phyloP scores from a whole-genome alignment of 352 stramenopile genomes.

The Globisporangium spiculum region DNA sequence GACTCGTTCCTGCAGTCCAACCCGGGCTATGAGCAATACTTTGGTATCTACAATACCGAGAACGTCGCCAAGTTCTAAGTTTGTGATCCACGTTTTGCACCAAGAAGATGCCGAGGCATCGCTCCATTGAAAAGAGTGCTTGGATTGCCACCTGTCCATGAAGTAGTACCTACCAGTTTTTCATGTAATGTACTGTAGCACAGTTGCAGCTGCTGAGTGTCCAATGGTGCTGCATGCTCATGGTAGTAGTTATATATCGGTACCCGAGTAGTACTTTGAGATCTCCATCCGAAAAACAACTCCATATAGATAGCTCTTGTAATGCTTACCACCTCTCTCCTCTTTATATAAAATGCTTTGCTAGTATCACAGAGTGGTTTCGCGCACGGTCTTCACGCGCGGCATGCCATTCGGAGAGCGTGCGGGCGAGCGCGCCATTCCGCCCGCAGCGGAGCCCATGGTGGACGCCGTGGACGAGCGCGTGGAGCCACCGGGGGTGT shows the following conservation, averaged over 20 bases:
- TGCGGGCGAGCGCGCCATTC: not conserved
- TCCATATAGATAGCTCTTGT: too few species aligned
- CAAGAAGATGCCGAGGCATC: not conserved
- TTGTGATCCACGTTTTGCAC: not conserved
- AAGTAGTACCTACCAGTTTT: not conserved
- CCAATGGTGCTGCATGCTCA: too few species aligned
- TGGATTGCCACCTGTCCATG: not conserved
- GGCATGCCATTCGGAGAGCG: not conserved
- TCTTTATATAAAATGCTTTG: not conserved
- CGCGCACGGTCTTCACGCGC: conserved; percentile 12
- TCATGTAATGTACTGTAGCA: not conserved
- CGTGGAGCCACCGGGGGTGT: conserved; percentile 7
- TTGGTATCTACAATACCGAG: conserved; percentile 15
- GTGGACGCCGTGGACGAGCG: conserved; percentile 1
- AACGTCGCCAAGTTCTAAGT: conserved; percentile 17
- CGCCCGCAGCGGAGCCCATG: not conserved
- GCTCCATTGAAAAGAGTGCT: conserved; percentile 6
- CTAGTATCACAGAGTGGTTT: conserved; percentile 16
- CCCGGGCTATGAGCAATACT: conserved; percentile 18
- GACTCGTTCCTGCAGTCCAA: conserved; percentile 12
- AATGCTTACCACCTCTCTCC: too few species aligned
- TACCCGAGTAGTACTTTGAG: too few species aligned
- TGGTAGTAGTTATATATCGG: too few species aligned
- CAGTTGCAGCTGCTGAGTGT: too few species aligned
- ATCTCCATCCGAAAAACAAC: not conserved